Evolutionary conservation across 2,329 filamentous ascomycete species (phyloP).

Genomic region (Phyllosticta citribraziliensis): DNA sequence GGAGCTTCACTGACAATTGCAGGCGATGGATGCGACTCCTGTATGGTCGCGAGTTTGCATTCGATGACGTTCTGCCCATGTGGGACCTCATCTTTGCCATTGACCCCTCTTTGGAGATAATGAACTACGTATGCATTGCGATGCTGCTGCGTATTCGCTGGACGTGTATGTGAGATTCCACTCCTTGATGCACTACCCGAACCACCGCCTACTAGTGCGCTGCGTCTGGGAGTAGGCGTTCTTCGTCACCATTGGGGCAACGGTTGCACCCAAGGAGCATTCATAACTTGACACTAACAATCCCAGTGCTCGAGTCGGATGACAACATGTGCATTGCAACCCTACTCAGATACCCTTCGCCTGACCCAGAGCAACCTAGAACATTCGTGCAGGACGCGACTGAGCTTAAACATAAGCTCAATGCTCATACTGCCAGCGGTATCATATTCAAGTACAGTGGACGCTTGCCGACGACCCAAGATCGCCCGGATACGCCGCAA

Average conservation of each 20-base stretch:
- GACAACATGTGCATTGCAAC: constrained; percentile 77
- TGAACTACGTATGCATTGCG: constrained; percentile 84
- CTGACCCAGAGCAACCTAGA: constrained; percentile 53
- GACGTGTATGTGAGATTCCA: constrained; percentile 54
- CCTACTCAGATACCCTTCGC: constrained; percentile 72
- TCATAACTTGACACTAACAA: background rate
- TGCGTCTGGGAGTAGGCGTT: no score
- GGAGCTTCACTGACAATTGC: constrained; percentile 14
- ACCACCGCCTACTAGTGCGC: background rate
- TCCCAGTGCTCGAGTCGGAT: constrained; percentile 68
- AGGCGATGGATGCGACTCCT: constrained; percentile 89
- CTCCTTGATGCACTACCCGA: background rate
- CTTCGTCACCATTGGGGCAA: background rate
- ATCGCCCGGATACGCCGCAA: constrained; percentile 13
- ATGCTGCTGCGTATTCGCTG: constrained; percentile 91
- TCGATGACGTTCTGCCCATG: constrained; percentile 69
- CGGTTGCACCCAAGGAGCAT: background rate
- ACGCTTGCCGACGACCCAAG: constrained; percentile 20
- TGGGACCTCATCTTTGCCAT: constrained; percentile 91
- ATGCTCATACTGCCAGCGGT: constrained; percentile 49
- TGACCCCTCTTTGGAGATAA: constrained; percentile 66
- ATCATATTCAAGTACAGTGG: constrained; percentile 63
- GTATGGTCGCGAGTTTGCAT: constrained; percentile 87
- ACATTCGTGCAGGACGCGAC: constrained; percentile 81
- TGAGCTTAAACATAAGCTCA: constrained; percentile 58